Evolutionary conservation across 2,329 filamentous ascomycete genomes (phyloP).

Genomic region (Ophiostoma fasciatum): DNA sequence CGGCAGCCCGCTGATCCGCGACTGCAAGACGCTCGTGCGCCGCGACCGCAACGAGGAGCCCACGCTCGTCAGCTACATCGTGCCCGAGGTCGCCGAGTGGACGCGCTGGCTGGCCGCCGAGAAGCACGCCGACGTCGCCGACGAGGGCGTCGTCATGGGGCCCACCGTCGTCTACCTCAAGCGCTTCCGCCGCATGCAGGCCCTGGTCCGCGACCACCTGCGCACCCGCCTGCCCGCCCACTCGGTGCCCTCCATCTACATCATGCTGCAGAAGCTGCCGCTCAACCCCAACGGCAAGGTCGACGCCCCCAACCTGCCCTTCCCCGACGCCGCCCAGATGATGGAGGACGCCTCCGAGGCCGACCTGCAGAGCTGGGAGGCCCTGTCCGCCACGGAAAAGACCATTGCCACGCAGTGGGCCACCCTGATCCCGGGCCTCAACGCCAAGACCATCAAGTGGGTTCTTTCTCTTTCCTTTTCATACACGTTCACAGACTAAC

Average conservation of each 20-base stretch:
- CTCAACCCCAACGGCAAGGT: constrained; percentile 66
- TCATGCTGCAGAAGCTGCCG: constrained; percentile 46
- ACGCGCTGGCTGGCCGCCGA: constrained; percentile 45
- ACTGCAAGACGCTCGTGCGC: constrained; percentile 74
- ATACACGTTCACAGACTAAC: constrained; percentile 26
- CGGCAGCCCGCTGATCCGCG: constrained; percentile 60
- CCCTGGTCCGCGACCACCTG: constrained; percentile 46
- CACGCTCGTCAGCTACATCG: constrained; percentile 77
- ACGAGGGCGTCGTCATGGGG: constrained; percentile 34
- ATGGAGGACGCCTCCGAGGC: constrained; percentile 14
- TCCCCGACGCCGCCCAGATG: constrained; percentile 41
- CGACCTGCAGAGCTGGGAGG: too few species aligned
- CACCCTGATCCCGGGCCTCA: constrained; percentile 49
- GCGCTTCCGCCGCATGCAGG: constrained; percentile 30
- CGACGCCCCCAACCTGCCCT: constrained; percentile 64
- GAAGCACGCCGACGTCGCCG: constrained; percentile 37
- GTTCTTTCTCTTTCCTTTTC: constrained; percentile 13
- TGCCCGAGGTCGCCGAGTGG: constrained; percentile 69
- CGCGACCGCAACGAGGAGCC: constrained; percentile 76
- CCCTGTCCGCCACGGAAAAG: too few species aligned
- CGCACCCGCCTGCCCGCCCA: constrained; percentile 59
- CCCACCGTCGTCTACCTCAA: constrained; percentile 27
- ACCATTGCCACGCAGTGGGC: constrained; percentile 64
- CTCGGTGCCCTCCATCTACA: constrained; percentile 60
- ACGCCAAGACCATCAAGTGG: constrained; percentile 23